A percentile compares a stretch with the other conserved stretches of the same genome.
These are phyloP conservation scores for Mucor indicus DNA, from an alignment of 371 early-diverging fungal genomes.

Conservation along the genomic window DNA sequence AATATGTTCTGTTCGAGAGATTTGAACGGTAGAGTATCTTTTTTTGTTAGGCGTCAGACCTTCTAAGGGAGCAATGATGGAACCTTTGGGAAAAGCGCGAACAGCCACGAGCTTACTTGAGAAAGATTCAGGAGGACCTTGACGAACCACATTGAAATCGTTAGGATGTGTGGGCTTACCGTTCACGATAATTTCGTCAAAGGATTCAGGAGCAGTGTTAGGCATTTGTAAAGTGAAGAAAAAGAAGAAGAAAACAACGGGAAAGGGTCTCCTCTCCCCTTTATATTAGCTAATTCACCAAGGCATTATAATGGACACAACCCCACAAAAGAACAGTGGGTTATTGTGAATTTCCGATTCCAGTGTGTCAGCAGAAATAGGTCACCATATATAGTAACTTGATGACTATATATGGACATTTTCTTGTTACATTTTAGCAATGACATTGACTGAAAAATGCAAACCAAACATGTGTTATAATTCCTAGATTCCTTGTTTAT, in stretches of 20 bases:
- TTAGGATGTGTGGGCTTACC: conserved; percentile 49
- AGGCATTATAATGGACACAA: too few relatives aligned
- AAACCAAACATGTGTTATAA: too few relatives aligned
- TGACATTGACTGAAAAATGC: too few relatives aligned
- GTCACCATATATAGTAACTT: too few relatives aligned
- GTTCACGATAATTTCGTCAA: conserved; percentile 1
- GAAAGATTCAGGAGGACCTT: conserved; percentile 49
- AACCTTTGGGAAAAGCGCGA: conserved; percentile 49
- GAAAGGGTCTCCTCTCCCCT: too few relatives aligned
- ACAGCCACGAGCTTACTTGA: conserved; percentile 55
- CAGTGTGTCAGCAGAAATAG: too few relatives aligned
- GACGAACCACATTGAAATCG: conserved; percentile 45
- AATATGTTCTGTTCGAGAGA: conserved; percentile 58
- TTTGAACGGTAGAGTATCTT: conserved; percentile 65
- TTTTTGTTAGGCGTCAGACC: conserved; percentile 57
- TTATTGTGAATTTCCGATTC: too few relatives aligned
- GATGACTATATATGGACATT: too few relatives aligned
- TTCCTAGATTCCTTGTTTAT: too few relatives aligned
- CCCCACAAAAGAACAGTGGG: too few relatives aligned
- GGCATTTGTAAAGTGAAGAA: conserved; percentile 11
- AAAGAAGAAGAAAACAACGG: background rate
- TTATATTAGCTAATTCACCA: too few relatives aligned
- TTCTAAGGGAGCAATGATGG: conserved; percentile 51
- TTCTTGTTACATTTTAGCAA: too few relatives aligned
- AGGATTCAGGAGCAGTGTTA: conserved; percentile 8